Percentiles rank a stretch among this genome's conserved stretches.
Conservation (phyloP, 441 rosid genomes). For the Euphorbia schlechtendalii region DNA sequence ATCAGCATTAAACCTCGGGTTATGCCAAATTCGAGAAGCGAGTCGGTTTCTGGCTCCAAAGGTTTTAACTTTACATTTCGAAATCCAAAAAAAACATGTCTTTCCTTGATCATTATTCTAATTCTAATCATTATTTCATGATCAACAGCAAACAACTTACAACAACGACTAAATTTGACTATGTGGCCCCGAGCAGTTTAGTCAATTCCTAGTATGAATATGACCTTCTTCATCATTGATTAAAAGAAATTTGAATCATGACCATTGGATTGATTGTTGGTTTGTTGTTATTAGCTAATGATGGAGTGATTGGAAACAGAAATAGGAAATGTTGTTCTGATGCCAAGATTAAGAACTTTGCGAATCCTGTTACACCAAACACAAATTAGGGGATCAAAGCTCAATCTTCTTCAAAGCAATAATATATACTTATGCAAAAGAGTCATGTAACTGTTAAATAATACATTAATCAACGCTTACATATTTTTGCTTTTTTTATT, state of each 20-base stretch:
- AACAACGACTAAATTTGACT: constrained; percentile 1
- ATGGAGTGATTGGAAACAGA: constrained; percentile 20
- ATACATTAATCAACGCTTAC: too few species aligned
- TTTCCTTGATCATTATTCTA: neutral
- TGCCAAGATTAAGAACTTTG: neutral
- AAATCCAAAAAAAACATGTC: neutral
- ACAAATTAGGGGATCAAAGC: neutral
- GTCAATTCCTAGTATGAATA: constrained; percentile 30
- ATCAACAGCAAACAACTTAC: constrained; percentile 9
- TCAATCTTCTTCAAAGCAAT: too few species aligned
- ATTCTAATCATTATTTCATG: neutral
- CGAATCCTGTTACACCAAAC: neutral
- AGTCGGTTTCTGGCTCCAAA: too few species aligned
- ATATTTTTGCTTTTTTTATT: too few species aligned
- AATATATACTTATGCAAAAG: too few species aligned
- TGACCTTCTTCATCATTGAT: neutral
- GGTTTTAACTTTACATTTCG: neutral
- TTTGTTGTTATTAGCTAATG: constrained; percentile 24
- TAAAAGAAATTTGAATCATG: too few species aligned
- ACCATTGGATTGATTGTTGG: neutral
- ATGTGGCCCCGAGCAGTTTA: constrained; percentile 31
- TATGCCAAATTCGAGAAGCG: too few species aligned
- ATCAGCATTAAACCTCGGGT: too few species aligned
- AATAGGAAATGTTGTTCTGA: constrained; percentile 14
- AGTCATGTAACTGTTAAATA: too few species aligned